These are phyloP conservation scores for Lithospermum erythrorhizon DNA, from an alignment of 257 asterid species.

Conservation along the genomic window DNA sequence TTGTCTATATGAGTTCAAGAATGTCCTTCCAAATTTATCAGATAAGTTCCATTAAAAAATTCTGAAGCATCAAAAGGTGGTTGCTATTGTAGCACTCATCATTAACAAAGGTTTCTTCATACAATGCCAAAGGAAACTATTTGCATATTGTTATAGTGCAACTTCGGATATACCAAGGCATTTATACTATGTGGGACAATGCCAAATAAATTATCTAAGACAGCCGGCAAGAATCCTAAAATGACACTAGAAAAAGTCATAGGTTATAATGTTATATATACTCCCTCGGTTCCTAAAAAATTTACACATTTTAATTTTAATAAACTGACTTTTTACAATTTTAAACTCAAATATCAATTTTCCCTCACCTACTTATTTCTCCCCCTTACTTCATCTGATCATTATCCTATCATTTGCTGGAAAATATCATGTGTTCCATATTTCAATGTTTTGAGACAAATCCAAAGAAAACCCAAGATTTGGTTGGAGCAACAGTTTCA, in stretches of 20 bases:
- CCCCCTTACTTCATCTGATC: slow-evolving; percentile 1
- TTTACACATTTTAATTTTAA: too few species aligned
- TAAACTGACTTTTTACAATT: too few species aligned
- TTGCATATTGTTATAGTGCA: background rate
- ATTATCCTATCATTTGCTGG: slow-evolving; percentile 1
- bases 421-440: slow-evolving; percentile 19
- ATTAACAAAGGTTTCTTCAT: background rate
- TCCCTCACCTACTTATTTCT: background rate
- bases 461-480: slow-evolving; percentile 1
- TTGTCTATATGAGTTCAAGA: background rate
- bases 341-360: slow-evolving; percentile 5
- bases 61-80: too few species aligned
- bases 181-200: slow-evolving; percentile 14
- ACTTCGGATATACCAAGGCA: slow-evolving; percentile 3
- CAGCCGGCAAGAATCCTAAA: slow-evolving; percentile 16
- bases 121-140: background rate
- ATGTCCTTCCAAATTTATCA: background rate
- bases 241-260: too few species aligned
- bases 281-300: too few species aligned
- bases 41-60: background rate
- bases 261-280: too few species aligned
- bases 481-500: slow-evolving; percentile 17
- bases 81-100: background rate
- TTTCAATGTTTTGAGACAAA: slow-evolving; percentile 13
- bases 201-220: slow-evolving; percentile 9